phyloP scores from a whole-genome alignment of 1,284 basidiomycete genomes.

The Rhodotorula sp. region DNA sequence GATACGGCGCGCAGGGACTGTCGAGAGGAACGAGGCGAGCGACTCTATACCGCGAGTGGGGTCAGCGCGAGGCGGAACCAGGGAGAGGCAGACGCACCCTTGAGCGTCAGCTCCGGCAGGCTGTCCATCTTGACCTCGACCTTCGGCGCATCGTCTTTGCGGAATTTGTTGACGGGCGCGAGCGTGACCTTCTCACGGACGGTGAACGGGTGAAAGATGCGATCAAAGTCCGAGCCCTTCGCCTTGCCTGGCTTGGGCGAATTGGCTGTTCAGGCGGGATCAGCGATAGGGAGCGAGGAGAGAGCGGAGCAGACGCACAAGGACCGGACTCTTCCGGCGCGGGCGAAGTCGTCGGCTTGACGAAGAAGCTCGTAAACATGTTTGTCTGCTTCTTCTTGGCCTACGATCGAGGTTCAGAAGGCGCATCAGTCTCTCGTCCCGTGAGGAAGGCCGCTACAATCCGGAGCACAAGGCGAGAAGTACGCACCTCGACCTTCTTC shows the following conservation, averaged over 20 bases:
- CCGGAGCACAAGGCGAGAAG: too few relatives aligned
- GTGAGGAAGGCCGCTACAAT: too few relatives aligned
- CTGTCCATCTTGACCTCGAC: slow-evolving; percentile 49
- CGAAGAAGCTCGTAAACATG: slow-evolving; percentile 39
- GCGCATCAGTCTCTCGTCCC: not conserved
- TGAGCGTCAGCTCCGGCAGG: slow-evolving; percentile 10
- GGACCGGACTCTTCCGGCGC: slow-evolving; percentile 12
- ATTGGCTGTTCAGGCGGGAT: not conserved
- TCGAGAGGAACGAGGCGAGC: slow-evolving; percentile 14
- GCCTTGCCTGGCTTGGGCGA: not conserved
- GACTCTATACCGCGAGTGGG: slow-evolving; percentile 12
- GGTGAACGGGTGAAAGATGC: slow-evolving; percentile 72
- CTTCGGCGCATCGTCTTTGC: slow-evolving; percentile 58
- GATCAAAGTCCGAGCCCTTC: slow-evolving; percentile 62
- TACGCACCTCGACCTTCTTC: slow-evolving; percentile 26
- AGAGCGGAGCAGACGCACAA: not conserved
- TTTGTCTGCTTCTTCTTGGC: slow-evolving; percentile 35
- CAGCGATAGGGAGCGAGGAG: not conserved
- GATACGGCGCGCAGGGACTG: slow-evolving; percentile 15
- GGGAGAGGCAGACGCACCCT: slow-evolving; percentile 22
- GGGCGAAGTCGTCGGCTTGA: slow-evolving; percentile 31
- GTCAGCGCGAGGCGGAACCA: not conserved
- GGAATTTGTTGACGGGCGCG: slow-evolving; percentile 55
- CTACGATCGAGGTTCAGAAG: not conserved
- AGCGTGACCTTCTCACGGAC: slow-evolving; percentile 71